phyloP scores from a whole-genome alignment of 192 early-diverging fungal genomes.

The Coemansia biformis region DNA sequence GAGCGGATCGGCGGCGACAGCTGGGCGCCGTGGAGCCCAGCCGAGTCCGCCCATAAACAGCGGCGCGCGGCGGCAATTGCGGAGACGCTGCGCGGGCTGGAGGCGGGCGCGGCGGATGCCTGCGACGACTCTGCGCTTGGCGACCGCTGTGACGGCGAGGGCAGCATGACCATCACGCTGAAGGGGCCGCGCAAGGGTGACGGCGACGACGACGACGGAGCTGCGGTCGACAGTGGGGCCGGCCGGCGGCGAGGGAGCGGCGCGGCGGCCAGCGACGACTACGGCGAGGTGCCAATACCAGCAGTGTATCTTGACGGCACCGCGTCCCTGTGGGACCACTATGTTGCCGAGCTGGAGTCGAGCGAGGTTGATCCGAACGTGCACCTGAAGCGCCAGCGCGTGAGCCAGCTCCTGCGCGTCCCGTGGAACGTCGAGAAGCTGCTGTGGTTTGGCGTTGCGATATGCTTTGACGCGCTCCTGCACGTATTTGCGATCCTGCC shows the following conservation, averaged over 20 bases:
- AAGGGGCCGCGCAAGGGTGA: constrained; percentile 30
- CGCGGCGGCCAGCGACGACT: not conserved
- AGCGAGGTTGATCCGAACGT: constrained; percentile 65
- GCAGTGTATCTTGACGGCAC: constrained; percentile 44
- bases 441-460: constrained; percentile 82
- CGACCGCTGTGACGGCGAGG: constrained; percentile 17
- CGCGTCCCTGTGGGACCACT: constrained; percentile 48
- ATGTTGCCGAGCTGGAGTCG: constrained; percentile 42
- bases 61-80: constrained; percentile 37
- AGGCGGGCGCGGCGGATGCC: constrained; percentile 13
- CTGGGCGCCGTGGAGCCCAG: constrained; percentile 13
- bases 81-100: constrained; percentile 26
- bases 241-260: not conserved
- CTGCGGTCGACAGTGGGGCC: not conserved
- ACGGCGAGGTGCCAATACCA: constrained; percentile 22
- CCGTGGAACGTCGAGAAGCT: constrained; percentile 91
- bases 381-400: constrained; percentile 79
- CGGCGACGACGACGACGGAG: constrained; percentile 3
- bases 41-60: constrained; percentile 38
- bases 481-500: constrained; percentile 95
- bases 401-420: constrained; percentile 82
- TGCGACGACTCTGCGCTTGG: constrained; percentile 10
- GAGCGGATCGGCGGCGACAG: no score
- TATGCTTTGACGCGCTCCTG: constrained; percentile 93
- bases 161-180: constrained; percentile 46